Base-by-base conservation (phyloP, 108 stramenopile genomes). In the Cyclostephanos invisitatus region DNA sequence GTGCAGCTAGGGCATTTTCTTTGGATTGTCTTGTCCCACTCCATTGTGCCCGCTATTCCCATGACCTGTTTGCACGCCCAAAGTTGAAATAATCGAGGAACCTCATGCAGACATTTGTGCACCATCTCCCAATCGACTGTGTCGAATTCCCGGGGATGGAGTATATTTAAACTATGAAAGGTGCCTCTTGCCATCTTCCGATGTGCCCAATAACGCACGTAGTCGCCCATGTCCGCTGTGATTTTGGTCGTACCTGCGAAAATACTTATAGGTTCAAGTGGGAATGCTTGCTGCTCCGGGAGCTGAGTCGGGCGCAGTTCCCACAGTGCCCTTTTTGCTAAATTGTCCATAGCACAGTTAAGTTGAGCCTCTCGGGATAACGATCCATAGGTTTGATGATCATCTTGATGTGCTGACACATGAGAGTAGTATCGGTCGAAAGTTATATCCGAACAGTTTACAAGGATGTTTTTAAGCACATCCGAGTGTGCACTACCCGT, bases 351-450 rank as follows among this genome's bases (percentile, higher is more conserved):
- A 12, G 25, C 25, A 25, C 59, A 61, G 29, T 72, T 72, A 2
- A 72, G 51, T 28, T 72, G 71, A 7, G 71, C 18, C 12, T 17
- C n/a, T 0, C 71, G 29, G n/a, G 38, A 7, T 14, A 63, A 22
- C 0, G 54, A 4, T 6, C n/a, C 14, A 53, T 63, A 72, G 0
- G 7, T 2, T 10, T 37, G 24, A 2, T 21, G 25, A 11, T 72
- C 71, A 42, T 72, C 71, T 25, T 72, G 71, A 61, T 72, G 71
- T 6, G 71, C 71, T 18, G 22, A 21, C n/a, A 72, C 71, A 50
- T 72, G 62, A 5, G n/a, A 20, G 40, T 54, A 63, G 1, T 15
- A 2, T 21, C 61, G 37, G 0, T 61, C 70, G 24, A 72, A 72
- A 5, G 62, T 17, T 4, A 72, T n/a, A 6, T 62, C 15, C 2